Percentiles rank a stretch among this genome's conserved stretches.
phyloP scores from a whole-genome alignment of 805 yeast species.

The Starmerella riodocensis region DNA sequence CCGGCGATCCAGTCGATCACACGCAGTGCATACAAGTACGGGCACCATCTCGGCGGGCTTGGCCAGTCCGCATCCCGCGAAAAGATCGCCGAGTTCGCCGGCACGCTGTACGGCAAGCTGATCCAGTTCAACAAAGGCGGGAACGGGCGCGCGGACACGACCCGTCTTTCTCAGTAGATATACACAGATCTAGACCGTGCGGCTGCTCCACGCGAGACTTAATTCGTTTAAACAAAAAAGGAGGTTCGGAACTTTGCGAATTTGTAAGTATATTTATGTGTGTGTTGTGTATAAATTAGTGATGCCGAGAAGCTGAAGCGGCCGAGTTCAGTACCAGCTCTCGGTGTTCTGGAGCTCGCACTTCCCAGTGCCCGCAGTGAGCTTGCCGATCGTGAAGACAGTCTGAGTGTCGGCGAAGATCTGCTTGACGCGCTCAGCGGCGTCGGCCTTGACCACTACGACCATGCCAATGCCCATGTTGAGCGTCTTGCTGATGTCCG shows the following conservation, averaged over 20 bases:
- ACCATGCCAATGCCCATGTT: conserved; percentile 98
- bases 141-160: no score
- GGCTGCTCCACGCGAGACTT: no score
- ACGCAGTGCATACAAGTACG: conserved; percentile 58
- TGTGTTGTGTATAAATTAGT: no score
- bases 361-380: conserved; percentile 36
- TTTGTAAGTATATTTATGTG: no score
- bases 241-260: no score
- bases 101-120: neutral
- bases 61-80: neutral
- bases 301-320: no score
- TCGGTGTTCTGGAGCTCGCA: conserved; percentile 27
- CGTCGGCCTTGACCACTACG: conserved; percentile 57
- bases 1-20: conserved; percentile 34
- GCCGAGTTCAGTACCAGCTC: conserved; percentile 25
- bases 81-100: neutral
- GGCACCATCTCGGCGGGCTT: conserved; percentile 24
- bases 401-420: conserved; percentile 58
- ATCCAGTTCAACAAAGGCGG: conserved; percentile 1
- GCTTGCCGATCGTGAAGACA: conserved; percentile 55
- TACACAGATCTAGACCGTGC: no score
- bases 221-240: no score
- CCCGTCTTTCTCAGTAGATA: no score
- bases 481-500: conserved; percentile 78
- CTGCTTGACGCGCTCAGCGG: conserved; percentile 44